These are phyloP conservation scores for Candida nitratophila DNA, from an alignment of 805 yeast genomes.

Conservation along the genomic window DNA sequence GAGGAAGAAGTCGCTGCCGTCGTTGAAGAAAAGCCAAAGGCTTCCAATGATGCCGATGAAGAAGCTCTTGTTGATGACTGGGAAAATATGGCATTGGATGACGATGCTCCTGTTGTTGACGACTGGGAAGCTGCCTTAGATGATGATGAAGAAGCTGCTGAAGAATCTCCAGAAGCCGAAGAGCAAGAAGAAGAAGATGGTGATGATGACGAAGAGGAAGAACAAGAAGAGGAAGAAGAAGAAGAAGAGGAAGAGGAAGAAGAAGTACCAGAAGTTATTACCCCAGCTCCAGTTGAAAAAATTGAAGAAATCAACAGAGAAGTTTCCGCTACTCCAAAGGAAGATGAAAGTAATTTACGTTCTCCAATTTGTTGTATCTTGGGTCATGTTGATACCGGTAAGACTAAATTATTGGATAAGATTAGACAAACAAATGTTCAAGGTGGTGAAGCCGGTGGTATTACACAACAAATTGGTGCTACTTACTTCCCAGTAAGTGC, in stretches of 20 bases:
- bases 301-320: slow-evolving; percentile 2
- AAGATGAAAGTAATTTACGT: slow-evolving; percentile 54
- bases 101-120: slow-evolving; percentile 59
- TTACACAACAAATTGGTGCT: slow-evolving; percentile 99
- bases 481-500: slow-evolving; percentile 98
- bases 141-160: slow-evolving; percentile 30
- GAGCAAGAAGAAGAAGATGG: slow-evolving; percentile 24
- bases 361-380: slow-evolving; percentile 98
- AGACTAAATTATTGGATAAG: slow-evolving; percentile 92
- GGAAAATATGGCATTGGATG: slow-evolving; percentile 54
- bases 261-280: slow-evolving; percentile 29
- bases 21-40: slow-evolving; percentile 13
- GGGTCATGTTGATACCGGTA: slow-evolving; percentile 99
- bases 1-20: slow-evolving; percentile 24
- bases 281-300: neutral
- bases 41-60: slow-evolving; percentile 27
- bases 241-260: slow-evolving; percentile 16
- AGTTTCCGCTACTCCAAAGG: slow-evolving; percentile 23
- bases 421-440: slow-evolving; percentile 98
- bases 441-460: slow-evolving; percentile 99
- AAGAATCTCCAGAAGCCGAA: slow-evolving; percentile 7
- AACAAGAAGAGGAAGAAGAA: slow-evolving; percentile 29
- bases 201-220: slow-evolving; percentile 23
- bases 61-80: slow-evolving; percentile 75
- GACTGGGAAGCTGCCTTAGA: slow-evolving; percentile 80